These are phyloP conservation scores for Pythium coloratum DNA, from an alignment of 352 stramenopile genomes.

Conservation along the genomic window DNA sequence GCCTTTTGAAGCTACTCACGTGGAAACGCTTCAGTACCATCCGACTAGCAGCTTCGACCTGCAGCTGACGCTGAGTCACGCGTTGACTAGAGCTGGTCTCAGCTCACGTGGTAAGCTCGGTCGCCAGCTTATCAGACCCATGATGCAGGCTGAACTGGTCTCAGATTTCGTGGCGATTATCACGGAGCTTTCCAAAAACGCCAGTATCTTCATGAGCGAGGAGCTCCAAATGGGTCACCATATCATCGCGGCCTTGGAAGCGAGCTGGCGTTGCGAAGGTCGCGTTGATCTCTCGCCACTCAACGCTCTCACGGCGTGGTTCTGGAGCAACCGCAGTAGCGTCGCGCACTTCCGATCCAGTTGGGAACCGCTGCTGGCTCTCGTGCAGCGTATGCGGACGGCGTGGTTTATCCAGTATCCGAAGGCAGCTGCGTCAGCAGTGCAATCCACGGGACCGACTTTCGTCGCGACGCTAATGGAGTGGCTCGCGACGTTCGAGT, in stretches of 20 bases:
- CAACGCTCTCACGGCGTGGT: constrained; percentile 33
- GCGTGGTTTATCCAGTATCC: constrained; percentile 1
- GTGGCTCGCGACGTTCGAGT: constrained; percentile 36
- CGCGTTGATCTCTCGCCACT: constrained; percentile 27
- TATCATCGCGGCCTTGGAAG: constrained; percentile 24
- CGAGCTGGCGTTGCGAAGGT: background rate
- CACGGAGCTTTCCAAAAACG: constrained; percentile 30
- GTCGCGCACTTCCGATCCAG: constrained; percentile 27
- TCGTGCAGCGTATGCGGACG: constrained; percentile 27
- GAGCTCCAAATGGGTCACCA: constrained; percentile 21
- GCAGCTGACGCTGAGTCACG: background rate
- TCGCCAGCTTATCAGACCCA: constrained; percentile 16
- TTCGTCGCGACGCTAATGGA: constrained; percentile 34
- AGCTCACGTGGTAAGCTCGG: constrained; percentile 18
- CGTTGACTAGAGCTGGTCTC: background rate
- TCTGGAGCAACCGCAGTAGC: constrained; percentile 30
- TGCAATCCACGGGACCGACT: constrained; percentile 5
- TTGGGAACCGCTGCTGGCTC: constrained; percentile 18
- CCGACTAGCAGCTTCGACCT: background rate
- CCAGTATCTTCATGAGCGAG: constrained; percentile 26
- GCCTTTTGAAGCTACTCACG: background rate
- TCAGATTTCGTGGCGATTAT: constrained; percentile 28
- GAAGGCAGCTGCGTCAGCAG: background rate
- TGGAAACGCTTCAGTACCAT: background rate
- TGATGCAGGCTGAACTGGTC: constrained; percentile 6